phyloP scores from a whole-genome alignment of 352 stramenopile genomes.

The Globisporangium abappressorium region DNA sequence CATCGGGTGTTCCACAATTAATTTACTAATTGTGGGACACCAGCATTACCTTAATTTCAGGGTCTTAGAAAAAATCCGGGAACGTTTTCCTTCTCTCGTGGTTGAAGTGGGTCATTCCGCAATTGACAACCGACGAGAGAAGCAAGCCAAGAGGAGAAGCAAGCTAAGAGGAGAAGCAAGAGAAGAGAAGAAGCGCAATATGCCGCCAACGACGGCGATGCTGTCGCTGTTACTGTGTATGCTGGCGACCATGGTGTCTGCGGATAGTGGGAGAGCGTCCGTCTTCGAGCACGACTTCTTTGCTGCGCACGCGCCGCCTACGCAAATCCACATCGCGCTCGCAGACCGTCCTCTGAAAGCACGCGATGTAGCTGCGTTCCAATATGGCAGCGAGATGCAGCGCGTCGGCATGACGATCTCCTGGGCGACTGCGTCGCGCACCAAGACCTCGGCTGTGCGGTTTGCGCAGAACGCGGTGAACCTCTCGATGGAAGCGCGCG shows the following conservation, averaged over 20 bases:
- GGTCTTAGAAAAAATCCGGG: not conserved
- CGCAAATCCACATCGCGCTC: slow-evolving; percentile 33
- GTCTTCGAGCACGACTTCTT: slow-evolving; percentile 16
- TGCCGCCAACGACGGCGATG: not conserved
- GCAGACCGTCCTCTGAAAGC: slow-evolving; percentile 1
- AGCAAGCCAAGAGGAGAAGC: not conserved
- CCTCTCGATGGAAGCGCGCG: slow-evolving; percentile 10
- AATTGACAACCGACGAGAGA: slow-evolving; percentile 2
- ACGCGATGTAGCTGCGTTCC: not conserved
- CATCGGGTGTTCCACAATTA: not conserved
- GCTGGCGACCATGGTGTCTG: not conserved
- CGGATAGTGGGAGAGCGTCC: not conserved
- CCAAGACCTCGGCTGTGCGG: slow-evolving; percentile 21
- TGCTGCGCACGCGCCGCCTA: slow-evolving; percentile 2
- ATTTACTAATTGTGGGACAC: not conserved
- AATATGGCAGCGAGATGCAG: slow-evolving; percentile 1
- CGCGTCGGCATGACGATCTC: slow-evolving; percentile 27
- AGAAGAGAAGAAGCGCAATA: not conserved
- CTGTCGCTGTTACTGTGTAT: not conserved
- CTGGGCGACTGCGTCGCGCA: slow-evolving; percentile 21
- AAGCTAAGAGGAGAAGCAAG: not conserved
- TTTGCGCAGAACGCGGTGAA: slow-evolving; percentile 18
- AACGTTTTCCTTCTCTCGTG: not conserved
- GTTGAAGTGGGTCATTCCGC: slow-evolving; percentile 11
- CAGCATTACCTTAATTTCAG: too few species aligned